These are phyloP conservation scores for Aspergillus pseudoglaucus DNA, from an alignment of 2,329 filamentous ascomycete genomes.

Conservation along the genomic window DNA sequence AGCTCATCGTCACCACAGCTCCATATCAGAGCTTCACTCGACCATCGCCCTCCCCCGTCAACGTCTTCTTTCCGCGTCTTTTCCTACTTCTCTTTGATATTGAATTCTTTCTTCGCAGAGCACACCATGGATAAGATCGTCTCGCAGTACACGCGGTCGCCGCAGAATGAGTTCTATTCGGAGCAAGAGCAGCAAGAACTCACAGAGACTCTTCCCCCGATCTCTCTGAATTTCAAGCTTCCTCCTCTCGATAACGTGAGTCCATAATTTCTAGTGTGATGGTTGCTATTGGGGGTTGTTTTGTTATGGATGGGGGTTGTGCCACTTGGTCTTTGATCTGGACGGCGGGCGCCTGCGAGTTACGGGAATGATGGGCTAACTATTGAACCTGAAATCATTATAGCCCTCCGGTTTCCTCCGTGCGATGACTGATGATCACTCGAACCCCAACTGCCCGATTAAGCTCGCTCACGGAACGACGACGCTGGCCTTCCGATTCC, in stretches of 20 bases:
- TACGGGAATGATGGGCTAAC: slow-evolving; percentile 2
- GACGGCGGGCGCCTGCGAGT: background rate
- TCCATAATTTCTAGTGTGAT: slow-evolving; percentile 11
- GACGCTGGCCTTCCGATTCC: slow-evolving; percentile 94
- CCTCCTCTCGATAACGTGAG: slow-evolving; percentile 84
- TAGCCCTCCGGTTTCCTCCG: slow-evolving; percentile 92
- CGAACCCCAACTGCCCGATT: slow-evolving; percentile 95
- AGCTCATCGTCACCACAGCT: slow-evolving; percentile 25
- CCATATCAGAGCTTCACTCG: slow-evolving; percentile 11
- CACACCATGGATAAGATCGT: slow-evolving; percentile 82
- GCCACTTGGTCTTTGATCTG: background rate
- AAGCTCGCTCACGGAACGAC: slow-evolving; percentile 99
- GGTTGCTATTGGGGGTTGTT: background rate
- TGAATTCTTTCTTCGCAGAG: slow-evolving; percentile 2
- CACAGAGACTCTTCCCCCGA: slow-evolving; percentile 62
- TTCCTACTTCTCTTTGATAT: background rate
- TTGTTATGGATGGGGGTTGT: background rate
- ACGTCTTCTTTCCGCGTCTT: slow-evolving; percentile 7
- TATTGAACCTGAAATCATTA: background rate
- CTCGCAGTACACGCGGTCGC: slow-evolving; percentile 78
- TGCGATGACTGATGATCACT: slow-evolving; percentile 92
- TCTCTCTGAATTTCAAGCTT: slow-evolving; percentile 91
- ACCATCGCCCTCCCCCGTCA: slow-evolving; percentile 8
- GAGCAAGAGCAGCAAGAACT: slow-evolving; percentile 70
- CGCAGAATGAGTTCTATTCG: slow-evolving; percentile 65